These are phyloP conservation scores for Eurotiales sp. DNA, from an alignment of 2,329 filamentous ascomycete genomes.

Conservation along the genomic window DNA sequence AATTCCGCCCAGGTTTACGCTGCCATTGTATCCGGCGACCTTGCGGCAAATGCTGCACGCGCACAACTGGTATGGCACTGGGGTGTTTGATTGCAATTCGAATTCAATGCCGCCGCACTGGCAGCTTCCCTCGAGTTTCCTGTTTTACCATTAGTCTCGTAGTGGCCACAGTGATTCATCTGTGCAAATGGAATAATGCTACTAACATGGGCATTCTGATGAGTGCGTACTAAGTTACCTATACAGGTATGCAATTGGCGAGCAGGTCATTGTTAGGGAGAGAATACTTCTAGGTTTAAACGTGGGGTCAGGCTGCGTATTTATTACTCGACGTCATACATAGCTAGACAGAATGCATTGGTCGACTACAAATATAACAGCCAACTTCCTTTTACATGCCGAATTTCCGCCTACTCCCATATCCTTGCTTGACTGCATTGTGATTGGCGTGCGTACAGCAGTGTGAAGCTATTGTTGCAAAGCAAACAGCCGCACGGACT, in stretches of 20 bases:
- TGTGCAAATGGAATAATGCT: not conserved
- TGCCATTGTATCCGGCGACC: conserved; percentile 43
- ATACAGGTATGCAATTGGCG: too few species aligned
- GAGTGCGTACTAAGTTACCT: not conserved
- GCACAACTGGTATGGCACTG: conserved; percentile 48
- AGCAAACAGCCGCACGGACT: too few species aligned
- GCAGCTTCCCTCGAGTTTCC: conserved; percentile 48
- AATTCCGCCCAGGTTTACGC: conserved; percentile 46
- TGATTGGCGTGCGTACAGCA: not conserved
- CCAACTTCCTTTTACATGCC: not conserved
- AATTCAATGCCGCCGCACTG: conserved; percentile 49
- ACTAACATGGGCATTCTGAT: conserved; percentile 26
- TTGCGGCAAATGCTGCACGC: conserved; percentile 50
- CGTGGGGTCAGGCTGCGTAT: not conserved
- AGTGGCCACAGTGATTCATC: not conserved
- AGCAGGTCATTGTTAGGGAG: too few species aligned
- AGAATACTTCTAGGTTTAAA: too few species aligned
- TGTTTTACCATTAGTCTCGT: conserved; percentile 19
- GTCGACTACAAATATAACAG: not conserved
- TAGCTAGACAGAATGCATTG: not conserved
- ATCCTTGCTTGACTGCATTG: not conserved
- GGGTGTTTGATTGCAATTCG: conserved; percentile 43
- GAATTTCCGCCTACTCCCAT: not conserved
- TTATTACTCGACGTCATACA: conserved; percentile 6
- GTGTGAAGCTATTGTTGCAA: not conserved